phyloP scores from a whole-genome alignment of 257 asterid genomes.

The Schizonepeta tenuifolia region DNA sequence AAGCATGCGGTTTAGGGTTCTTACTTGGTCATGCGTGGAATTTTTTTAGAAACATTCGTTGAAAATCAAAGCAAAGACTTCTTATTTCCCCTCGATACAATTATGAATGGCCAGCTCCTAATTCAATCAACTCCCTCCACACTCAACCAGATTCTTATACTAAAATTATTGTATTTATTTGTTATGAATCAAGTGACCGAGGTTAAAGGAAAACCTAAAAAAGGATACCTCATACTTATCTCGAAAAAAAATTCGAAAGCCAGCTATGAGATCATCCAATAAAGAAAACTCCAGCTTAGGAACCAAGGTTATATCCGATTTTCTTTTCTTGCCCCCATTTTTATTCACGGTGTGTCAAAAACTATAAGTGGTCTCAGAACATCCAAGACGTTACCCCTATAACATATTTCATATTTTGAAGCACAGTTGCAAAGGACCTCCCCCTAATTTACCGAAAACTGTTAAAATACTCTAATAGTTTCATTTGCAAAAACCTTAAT shows the following conservation, averaged over 20 bases:
- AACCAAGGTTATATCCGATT: neutral
- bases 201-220: neutral
- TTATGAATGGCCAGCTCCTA: neutral
- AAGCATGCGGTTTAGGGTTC: neutral
- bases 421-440: no score
- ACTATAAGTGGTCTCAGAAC: no score
- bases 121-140: conserved; percentile 6
- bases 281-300: neutral
- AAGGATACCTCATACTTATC: neutral
- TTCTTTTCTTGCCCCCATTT: neutral
- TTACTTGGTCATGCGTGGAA: neutral
- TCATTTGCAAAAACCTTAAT: no score
- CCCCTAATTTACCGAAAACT: no score
- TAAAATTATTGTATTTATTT: neutral
- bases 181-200: conserved; percentile 7
- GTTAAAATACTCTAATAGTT: neutral
- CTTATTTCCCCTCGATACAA: neutral
- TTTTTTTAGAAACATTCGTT: neutral
- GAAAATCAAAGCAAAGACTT: neutral
- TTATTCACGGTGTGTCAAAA: no score
- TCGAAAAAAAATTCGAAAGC: neutral
- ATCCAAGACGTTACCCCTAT: no score
- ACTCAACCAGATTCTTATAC: neutral
- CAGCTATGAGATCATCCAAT: neutral
- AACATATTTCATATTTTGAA: no score